Evolutionary conservation across 495 filamentous ascomycete genomes (phyloP), one percentile per base, ranked within the genome.

Genomic region (Chaetomium tenue): DNA sequence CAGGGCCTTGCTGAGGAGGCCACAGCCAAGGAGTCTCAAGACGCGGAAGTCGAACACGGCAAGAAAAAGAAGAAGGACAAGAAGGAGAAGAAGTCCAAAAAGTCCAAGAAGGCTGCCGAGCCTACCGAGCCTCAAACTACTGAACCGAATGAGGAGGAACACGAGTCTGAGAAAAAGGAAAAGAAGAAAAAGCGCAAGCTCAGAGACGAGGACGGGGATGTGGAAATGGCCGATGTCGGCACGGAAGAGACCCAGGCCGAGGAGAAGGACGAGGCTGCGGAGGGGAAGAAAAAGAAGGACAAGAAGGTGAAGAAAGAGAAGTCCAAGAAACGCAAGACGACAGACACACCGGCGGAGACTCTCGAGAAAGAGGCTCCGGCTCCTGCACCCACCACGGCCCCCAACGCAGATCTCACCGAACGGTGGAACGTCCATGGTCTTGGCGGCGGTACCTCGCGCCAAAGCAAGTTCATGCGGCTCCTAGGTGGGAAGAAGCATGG

Each of bases 381-480:
- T 30, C 39, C 61, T 0, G 62, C 63, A 40, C 23, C 61, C n/a
- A 30, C 64, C 40, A 5, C 58, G 26, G 52, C 48, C 5, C 20
- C 66, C 40, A 40, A 28, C 40, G 64, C 61, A n/a, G 62, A 66
- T 8, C 26, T 70, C 40, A 58, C 67, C 11, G 80, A 77, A 64
- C 74, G 79, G 63, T 86, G 83, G 83, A 83, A 84, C 47, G 80
- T 82, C 18, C 67, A 79, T 37, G 80, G 72, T 18, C 77, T 87
- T 53, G 74, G 72, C 11, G 85, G 86, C 15, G 83, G 78, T 26
- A 66, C 71, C 6, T 74, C 71, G 18, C 79, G 86, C 18, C 81
- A 85, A 63, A 70, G 74, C 54, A 88, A 87, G 70, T 87, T 86
- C 61, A 71, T 86, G 59, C 72, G 81, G 30, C 78, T 88, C 7